Base-by-base conservation (phyloP, 2,329 filamentous ascomycete species). In the Dothideomycetes sp. region DNA sequence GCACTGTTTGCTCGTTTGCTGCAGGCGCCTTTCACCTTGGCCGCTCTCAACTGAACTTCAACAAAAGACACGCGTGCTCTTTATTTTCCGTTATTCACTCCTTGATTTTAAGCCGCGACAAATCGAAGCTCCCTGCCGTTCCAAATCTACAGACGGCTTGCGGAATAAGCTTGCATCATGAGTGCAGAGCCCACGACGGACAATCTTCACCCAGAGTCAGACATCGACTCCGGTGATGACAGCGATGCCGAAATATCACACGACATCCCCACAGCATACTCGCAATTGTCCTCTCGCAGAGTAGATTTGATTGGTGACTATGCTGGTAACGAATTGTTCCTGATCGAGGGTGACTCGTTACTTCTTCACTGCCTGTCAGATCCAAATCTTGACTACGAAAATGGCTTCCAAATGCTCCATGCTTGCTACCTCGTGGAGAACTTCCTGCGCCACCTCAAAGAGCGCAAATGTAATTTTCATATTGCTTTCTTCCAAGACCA, bases 261-360 rank as follows among this genome's bases (percentile, higher is more conserved):
- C 22, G 22, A 27, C 22, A 27, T 27, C 22, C 22, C 22, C 7
- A 27, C 22, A 7, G 22, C 22, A 27, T 73, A 72, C 51, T 61
- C 59, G 42, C 52, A 49, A 10, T 55, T 67, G 3, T 48, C 57
- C 10, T 63, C 67, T 5, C 59, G 67, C 39, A 60, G 60, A 36
- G 67, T 83, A 19, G 79, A 84, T 48, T 69, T 87, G 2, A 73
- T 86, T 3, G 80, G 82, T 31, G 83, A 87, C 53, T 87, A 83
- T 58, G 80, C 79, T 3, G 81, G 83, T 16, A 75, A 75, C 44
- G 81, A 85, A 52, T 66, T 80, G 9, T 87, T 86, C 53, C 63
- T 81, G 16, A 70, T 87, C 19, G 79, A 87, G 47, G 81, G 81
- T 19, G 81, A 88, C 50, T 80, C 80, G 0, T 57, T 87, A n/a